Base-by-base conservation (phyloP, 2,329 filamentous ascomycete species). In the Ceratocystis alfenasii region DNA sequence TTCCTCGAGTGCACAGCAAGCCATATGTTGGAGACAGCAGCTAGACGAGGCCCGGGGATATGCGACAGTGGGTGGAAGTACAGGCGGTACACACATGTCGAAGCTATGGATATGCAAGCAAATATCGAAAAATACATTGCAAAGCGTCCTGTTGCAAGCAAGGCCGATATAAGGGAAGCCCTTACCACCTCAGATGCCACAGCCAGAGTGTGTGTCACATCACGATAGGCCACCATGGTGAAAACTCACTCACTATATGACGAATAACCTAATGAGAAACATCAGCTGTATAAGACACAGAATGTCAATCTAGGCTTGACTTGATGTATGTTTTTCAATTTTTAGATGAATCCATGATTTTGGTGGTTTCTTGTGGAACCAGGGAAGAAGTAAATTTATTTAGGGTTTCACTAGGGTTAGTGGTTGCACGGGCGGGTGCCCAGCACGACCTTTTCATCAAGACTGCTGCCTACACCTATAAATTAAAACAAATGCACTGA, bases 21-120 rank as follows among this genome's bases (percentile, higher is more conserved):
- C 80, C 80, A 83, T 33, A 76, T 65, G 64, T 74, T 79, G 7
- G 80, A 79, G 0, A 81, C 8, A 2, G 78, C 79, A 0, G 79
- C 81, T 0, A 78, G 62, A 25, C 69, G 75, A 0, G 80, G 80
- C 0, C 80, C 80, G 0, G 80, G 80, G 0, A 81, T 66, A 1
- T 70, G 62, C 1, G 79, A 72, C 0, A 83, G 71, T 0, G 78
- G 76, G 57, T 81, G 79, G 1, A 81, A 67, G 44, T 71, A 71
- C 0, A 80, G 69, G 2, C 79, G 73, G 66, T 81, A 80, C 6
- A 72, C 48, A 48, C 20, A 44, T 12, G 48, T 12, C 2, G 36
- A 17, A 30, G 62, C 44, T 3, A 68, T n/a, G 12, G 36, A 33
- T 6, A 62, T 20, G 5, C 57, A 7, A 30, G 55, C 22, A 12